These are phyloP conservation scores for Corylus avellana DNA, from an alignment of 306 rosid genomes.

Conservation along the genomic window DNA sequence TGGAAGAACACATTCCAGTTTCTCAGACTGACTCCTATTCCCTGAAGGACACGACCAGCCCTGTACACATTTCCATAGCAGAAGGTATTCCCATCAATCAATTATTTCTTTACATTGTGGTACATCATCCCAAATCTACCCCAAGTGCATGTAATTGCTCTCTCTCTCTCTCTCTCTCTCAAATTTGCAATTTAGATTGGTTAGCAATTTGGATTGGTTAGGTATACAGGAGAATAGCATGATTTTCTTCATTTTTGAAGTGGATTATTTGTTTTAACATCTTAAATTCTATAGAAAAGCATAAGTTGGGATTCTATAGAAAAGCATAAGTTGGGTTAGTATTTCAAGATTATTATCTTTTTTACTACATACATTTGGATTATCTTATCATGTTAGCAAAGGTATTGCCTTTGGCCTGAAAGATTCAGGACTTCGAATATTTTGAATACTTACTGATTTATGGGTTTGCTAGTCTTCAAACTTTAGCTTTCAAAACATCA, in stretches of 20 bases:
- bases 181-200: neutral
- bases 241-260: neutral
- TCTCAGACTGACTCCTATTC: conserved; percentile 43
- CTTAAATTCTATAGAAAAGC: neutral
- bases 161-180: neutral
- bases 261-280: conserved; percentile 1
- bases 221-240: neutral
- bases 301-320: neutral
- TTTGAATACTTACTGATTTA: neutral
- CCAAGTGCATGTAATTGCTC: neutral
- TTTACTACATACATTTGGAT: neutral
- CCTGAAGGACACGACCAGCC: conserved; percentile 41
- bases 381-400: neutral
- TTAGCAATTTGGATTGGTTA: neutral
- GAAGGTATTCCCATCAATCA: conserved; percentile 39
- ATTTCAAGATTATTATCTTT: neutral
- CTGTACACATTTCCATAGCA: conserved; percentile 19
- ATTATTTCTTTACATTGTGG: neutral
- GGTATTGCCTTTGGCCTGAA: neutral
- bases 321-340: neutral
- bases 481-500: neutral
- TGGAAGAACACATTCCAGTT: conserved; percentile 32
- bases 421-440: neutral
- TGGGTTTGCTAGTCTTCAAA: neutral
- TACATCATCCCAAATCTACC: neutral